phyloP scores from a whole-genome alignment of 2,329 filamentous ascomycete species.

The Fusarium robinianum region DNA sequence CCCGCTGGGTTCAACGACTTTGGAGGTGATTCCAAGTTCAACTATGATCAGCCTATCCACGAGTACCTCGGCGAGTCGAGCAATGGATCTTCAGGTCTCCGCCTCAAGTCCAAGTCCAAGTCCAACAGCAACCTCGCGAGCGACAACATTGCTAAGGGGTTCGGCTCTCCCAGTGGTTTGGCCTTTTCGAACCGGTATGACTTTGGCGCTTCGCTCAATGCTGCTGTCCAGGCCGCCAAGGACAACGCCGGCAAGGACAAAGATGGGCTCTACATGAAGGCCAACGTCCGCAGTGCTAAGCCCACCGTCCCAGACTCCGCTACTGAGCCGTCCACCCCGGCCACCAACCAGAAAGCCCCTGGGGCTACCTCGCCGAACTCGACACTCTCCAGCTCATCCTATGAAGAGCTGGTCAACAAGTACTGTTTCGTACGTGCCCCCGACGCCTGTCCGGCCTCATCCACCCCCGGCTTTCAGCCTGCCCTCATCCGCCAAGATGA shows the following conservation, averaged over 20 bases:
- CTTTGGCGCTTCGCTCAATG: conserved; percentile 87
- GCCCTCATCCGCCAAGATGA: conserved; percentile 25
- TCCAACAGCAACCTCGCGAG: conserved; percentile 66
- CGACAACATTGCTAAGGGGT: conserved; percentile 59
- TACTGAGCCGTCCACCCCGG: conserved; percentile 20
- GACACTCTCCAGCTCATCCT: conserved; percentile 80
- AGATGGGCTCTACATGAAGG: conserved; percentile 63
- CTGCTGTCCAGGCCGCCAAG: conserved; percentile 77
- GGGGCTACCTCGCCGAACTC: conserved; percentile 57
- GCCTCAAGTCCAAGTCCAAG: conserved; percentile 73
- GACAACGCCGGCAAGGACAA: conserved; percentile 62
- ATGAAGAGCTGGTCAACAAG: conserved; percentile 96
- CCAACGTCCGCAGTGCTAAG: conserved; percentile 43
- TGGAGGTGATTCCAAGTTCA: conserved; percentile 61
- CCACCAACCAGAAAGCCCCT: conserved; percentile 34
- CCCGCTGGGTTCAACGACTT: conserved; percentile 72
- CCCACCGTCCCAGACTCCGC: conserved; percentile 35
- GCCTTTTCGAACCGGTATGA: conserved; percentile 94
- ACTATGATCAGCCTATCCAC: conserved; percentile 63
- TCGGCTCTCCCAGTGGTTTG: conserved; percentile 64
- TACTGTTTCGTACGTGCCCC: conserved; percentile 98
- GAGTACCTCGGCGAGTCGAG: conserved; percentile 67
- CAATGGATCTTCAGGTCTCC: conserved; percentile 59
- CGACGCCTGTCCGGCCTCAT: conserved; percentile 40
- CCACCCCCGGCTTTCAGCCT: conserved; percentile 26